Evolutionary conservation across 768 basidiomycete species (phyloP), one percentile per base, ranked within the genome.

Genomic region (Gloeopeniophorella convolvens): DNA sequence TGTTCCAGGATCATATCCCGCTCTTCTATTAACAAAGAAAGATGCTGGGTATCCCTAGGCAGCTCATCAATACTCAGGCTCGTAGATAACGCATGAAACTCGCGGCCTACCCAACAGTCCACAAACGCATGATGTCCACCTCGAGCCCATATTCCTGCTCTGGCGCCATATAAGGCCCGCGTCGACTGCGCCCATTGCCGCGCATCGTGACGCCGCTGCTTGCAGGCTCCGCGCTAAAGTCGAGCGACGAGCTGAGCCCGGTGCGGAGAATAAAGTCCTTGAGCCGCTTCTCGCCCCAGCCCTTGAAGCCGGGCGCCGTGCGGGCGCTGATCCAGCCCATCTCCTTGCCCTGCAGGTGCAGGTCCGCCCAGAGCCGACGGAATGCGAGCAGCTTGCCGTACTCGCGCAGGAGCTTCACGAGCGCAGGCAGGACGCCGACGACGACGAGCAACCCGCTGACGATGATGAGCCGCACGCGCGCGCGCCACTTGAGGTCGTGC

Each of bases 1-100:
- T 85, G 80, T 57, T 87, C 82, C n/a, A 91, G 66, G 18, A 89
- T 79, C 59, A 78, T 75, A 54, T 89, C 87, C 24, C 89, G 74
- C 62, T 89, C 82, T 36, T 81, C 78, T 35, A 90, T 85, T 24
- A 90, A 76, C 5, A 77, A 56, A 0, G 80, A 78, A n/a, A 90
- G 69, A 3, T 72, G 72, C 12, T 76, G 73, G 0, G 85, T 89
- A 60, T 89, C 83, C 21, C 87, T 90, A 51, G 21, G 5, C 12
- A 18, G 24, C 28, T n/a, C 33, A 23, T 54, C 32, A 57, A 45
- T 36, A 49, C 24, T 46, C 51, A 13, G 45, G 33, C 30, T 20
- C 21, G 36, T 50, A 42, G 8, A 24, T 43, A 33, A 40, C 42
- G 36, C 13, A 55, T 35, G 15, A 27, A 31, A 33, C 15, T 20